Conservation (phyloP, 176 grass and related monocot genomes). For the Avena atlantica region DNA sequence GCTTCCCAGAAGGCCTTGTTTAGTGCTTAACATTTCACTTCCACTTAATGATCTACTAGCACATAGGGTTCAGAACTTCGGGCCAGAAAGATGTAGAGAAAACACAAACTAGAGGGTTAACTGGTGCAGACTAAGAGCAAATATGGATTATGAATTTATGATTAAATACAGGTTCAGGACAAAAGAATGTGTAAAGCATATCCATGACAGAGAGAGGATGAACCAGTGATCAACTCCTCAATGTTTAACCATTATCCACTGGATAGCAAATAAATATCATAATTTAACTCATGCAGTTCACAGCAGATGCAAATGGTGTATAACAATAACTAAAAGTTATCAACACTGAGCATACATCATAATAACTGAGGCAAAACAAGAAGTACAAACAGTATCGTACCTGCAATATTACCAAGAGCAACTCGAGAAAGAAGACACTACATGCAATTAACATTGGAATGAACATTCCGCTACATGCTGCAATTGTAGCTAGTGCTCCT, state of each 20-base stretch:
- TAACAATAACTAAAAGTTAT: constrained; percentile 5
- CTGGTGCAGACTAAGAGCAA: background rate
- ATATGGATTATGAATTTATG: background rate
- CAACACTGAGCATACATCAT: background rate
- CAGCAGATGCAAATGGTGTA: background rate
- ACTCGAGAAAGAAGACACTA: constrained; percentile 65
- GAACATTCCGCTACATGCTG: constrained; percentile 92
- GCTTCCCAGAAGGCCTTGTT: background rate
- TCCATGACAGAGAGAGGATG: background rate
- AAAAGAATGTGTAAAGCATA: background rate
- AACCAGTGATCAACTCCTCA: background rate
- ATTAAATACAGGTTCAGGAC: background rate
- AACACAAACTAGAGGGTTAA: background rate
- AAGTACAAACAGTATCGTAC: constrained; percentile 48
- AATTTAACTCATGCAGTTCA: constrained; percentile 16
- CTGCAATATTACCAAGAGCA: constrained; percentile 70
- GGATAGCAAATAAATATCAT: constrained; percentile 1
- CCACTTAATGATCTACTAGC: background rate
- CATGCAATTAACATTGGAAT: constrained; percentile 80
- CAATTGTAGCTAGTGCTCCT: constrained; percentile 82
- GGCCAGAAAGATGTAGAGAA: background rate
- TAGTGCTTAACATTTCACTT: background rate
- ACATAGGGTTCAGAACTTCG: background rate
- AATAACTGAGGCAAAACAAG: constrained; percentile 4
- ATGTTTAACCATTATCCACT: background rate